Conservation (phyloP, 148 eudicot species). For the Salicornia ramosissima region DNA sequence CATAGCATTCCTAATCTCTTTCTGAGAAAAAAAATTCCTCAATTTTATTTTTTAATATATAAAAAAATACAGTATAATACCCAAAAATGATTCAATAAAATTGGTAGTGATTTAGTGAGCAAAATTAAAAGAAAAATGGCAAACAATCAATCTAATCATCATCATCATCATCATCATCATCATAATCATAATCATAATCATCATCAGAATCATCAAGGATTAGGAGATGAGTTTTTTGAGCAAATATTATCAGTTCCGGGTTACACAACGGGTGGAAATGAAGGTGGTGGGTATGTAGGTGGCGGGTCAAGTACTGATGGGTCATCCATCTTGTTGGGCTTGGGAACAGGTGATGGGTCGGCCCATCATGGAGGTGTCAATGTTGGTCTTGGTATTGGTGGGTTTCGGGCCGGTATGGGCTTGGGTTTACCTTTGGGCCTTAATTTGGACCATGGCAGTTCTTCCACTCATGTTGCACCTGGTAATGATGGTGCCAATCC, state of each 20-base stretch:
- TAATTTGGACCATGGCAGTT: slow-evolving; percentile 39
- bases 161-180: too few relatives aligned
- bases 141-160: slow-evolving; percentile 26
- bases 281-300: slow-evolving; percentile 18
- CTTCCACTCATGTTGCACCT: slow-evolving; percentile 21
- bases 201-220: slow-evolving; percentile 20
- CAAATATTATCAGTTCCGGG: slow-evolving; percentile 39
- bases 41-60: background rate
- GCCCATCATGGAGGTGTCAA: slow-evolving; percentile 32
- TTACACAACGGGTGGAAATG: slow-evolving; percentile 21
- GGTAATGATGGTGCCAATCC: slow-evolving; percentile 26
- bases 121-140: slow-evolving; percentile 29
- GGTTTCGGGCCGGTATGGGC: slow-evolving; percentile 34
- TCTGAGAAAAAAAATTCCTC: too few relatives aligned
- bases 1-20: background rate
- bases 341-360: slow-evolving; percentile 39
- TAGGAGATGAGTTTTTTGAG: slow-evolving; percentile 47
- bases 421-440: slow-evolving; percentile 45
- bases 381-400: slow-evolving; percentile 42
- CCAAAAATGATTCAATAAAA: slow-evolving; percentile 3
- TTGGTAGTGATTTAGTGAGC: background rate
- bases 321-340: slow-evolving; percentile 30
- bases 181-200: slow-evolving; percentile 4
- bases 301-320: slow-evolving; percentile 28
- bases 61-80: slow-evolving; percentile 1